Base-by-base conservation (phyloP, 495 filamentous ascomycete species). In the Hyaloscypha variabilis region DNA sequence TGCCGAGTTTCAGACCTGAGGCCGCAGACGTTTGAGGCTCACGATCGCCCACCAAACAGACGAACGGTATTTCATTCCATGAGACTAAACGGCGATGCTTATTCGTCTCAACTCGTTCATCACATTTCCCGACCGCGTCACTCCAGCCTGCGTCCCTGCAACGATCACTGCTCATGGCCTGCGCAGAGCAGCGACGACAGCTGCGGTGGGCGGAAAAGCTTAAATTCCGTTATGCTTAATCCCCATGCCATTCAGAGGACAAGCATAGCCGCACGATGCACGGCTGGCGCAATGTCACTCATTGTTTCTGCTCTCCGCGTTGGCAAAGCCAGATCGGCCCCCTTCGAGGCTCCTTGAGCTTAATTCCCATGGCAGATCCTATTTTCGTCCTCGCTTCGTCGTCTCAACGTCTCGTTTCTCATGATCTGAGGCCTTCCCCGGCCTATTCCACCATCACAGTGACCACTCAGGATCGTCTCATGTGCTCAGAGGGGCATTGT, bases 1-100 rank as follows among this genome's bases (percentile, higher is more conserved):
- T 56, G 57, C 64, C 56, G 29, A 66, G 64, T 66, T 66, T 61
- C 64, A 56, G 26, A 60, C 51, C 30, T 54, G 50, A 61, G 58
- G 49, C 49, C 42, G 11, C 8, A 23, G 25, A 23, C 23, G 64
- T 66, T 66, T 66, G 57, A 66, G 13, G 25, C 13, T 49, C 31
- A 23, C 19, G 57, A 61, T 61, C 64, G n/a, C 50, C 39, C n/a
- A 51, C 34, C 39, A 60, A 53, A 65, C 63, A 39, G 49, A 31
- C 17, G 3, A 29, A 57, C 24, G 21, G 23, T 52, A 31, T 31
- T 39, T 31, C 36, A 58, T 58, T 58, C 26, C 2, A 23, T 50
- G 36, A 50, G n/a, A 61, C 58, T 36, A 49, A 51, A 24, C 25
- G 39, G 24, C 42, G 17, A 29, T 58, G 54, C 54, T 50, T 59